These are phyloP conservation scores for Erythrobasidium hasegawianum DNA, from an alignment of 1,284 basidiomycete species.

Conservation along the genomic window DNA sequence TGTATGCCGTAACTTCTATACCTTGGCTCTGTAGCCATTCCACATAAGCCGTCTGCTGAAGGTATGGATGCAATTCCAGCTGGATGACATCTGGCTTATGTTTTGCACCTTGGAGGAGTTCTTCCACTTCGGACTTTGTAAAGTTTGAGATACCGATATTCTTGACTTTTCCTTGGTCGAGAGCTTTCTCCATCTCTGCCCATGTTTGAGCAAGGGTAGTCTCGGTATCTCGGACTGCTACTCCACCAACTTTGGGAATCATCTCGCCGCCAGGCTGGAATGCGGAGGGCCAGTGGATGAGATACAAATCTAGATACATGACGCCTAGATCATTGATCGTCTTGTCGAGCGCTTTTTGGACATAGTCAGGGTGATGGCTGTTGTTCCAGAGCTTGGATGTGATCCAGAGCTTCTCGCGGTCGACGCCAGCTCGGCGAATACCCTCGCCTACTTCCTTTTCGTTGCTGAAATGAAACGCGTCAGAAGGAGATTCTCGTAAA, in stretches of 20 bases:
- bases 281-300: slow-evolving; percentile 50
- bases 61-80: slow-evolving; percentile 43
- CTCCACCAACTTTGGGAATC: slow-evolving; percentile 27
- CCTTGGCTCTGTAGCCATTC: slow-evolving; percentile 32
- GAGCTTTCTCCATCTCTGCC: slow-evolving; percentile 72
- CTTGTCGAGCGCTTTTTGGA: slow-evolving; percentile 66
- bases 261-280: slow-evolving; percentile 47
- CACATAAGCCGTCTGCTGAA: slow-evolving; percentile 32
- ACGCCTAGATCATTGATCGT: slow-evolving; percentile 67
- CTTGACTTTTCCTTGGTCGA: slow-evolving; percentile 63
- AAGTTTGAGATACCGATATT: slow-evolving; percentile 63
- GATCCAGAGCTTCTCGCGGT: slow-evolving; percentile 75
- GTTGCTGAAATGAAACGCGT: slow-evolving; percentile 49
- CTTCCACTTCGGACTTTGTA: slow-evolving; percentile 11
- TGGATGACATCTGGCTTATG: slow-evolving; percentile 69
- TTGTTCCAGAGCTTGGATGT: slow-evolving; percentile 69
- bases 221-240: slow-evolving; percentile 46
- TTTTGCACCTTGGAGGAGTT: slow-evolving; percentile 56
- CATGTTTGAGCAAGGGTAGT: slow-evolving; percentile 63
- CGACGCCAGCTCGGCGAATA: slow-evolving; percentile 69
- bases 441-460: slow-evolving; percentile 74
- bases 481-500: not conserved
- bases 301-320: slow-evolving; percentile 72
- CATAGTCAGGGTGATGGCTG: slow-evolving; percentile 62
- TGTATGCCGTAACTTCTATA: slow-evolving; percentile 36